Evolutionary conservation across 1,284 basidiomycete genomes (phyloP).

Genomic region (Pseudomicrostroma phylloplanum): DNA sequence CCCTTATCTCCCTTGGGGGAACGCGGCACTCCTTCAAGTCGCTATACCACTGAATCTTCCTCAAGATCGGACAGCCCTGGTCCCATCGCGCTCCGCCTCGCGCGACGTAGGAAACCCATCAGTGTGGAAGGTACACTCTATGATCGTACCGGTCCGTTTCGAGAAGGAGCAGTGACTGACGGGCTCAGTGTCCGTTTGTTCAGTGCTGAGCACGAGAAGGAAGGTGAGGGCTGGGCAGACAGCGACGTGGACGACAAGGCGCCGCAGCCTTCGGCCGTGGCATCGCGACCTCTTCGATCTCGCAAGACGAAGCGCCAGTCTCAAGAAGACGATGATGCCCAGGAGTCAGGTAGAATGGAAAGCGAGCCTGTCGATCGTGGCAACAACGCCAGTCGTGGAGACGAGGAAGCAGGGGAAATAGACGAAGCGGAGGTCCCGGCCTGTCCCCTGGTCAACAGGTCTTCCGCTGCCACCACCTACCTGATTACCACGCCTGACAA

Average conservation of each 20-base stretch:
- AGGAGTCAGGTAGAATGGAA: neutral
- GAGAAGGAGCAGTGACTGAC: slow-evolving; percentile 42
- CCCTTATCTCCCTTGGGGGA: too few relatives aligned
- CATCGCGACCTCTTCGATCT: neutral
- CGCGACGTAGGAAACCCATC: slow-evolving; percentile 28
- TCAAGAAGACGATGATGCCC: slow-evolving; percentile 8
- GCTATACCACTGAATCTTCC: slow-evolving; percentile 16
- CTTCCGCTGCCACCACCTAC: slow-evolving; percentile 20
- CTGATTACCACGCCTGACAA: slow-evolving; percentile 50
- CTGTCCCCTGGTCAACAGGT: neutral
- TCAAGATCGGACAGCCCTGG: slow-evolving; percentile 14
- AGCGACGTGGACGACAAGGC: slow-evolving; percentile 20
- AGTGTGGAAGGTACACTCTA: slow-evolving; percentile 46
- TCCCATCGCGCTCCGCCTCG: slow-evolving; percentile 29
- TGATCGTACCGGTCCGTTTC: slow-evolving; percentile 41
- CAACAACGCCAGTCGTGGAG: neutral
- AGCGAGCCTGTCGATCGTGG: neutral
- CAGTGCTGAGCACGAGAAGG: slow-evolving; percentile 20
- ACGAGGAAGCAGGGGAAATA: neutral
- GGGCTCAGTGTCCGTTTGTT: slow-evolving; percentile 47
- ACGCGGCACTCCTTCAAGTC: too few relatives aligned
- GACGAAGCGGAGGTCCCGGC: neutral
- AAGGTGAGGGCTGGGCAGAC: slow-evolving; percentile 19
- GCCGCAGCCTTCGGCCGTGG: slow-evolving; percentile 16
- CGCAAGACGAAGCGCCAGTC: neutral